Base-by-base conservation (phyloP, 495 filamentous ascomycete species). In the Darksidea phi region DNA sequence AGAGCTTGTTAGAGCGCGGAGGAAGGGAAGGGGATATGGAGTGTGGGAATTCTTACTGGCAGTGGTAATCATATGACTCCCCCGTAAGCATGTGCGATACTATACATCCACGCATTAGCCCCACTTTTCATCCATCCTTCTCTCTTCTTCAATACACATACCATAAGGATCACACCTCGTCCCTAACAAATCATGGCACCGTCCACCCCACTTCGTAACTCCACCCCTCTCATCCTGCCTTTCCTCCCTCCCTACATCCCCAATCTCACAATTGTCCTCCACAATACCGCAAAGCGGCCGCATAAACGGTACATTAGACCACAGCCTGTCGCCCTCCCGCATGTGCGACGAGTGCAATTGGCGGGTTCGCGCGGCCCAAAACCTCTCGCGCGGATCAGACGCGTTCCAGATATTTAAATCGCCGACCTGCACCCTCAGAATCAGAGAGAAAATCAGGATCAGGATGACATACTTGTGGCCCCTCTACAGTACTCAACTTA, bases 401-500 rank as follows among this genome's bases (percentile, higher is more conserved):
- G 77, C 78, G 48, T 86, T 88, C 86, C 86, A 94, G 66, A 92
- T 81, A 69, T 94, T 94, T 23, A 94, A 77, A 65, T 94, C 89
- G 28, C 88, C 89, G 38, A 68, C 66, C 41, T 67, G 59, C 15
- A n/a, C n/a, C n/a, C n/a, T n/a, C n/a, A n/a, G n/a, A n/a, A n/a
- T n/a, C n/a, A n/a, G n/a, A n/a, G n/a, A 15, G 36, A 15, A 10
- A 10, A 10, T 47, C 8, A 18, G 18, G 20, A 8, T 8, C 43
- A 47, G 43, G 12, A 18, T 6, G 20, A 47, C 43, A 10, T 0
- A 90, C 88, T 68, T 91, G 88, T 0, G 89, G 85, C 0, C 89
- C 89, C 45, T 86, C 75, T 0, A 87, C 87, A 0, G 88, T 91
- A 18, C 84, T 86, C 52, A 93, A 77, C 3, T 85, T 83, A 54